phyloP scores from a whole-genome alignment of 1,139 yeast species.

The Arxiozyma slooffiae region DNA sequence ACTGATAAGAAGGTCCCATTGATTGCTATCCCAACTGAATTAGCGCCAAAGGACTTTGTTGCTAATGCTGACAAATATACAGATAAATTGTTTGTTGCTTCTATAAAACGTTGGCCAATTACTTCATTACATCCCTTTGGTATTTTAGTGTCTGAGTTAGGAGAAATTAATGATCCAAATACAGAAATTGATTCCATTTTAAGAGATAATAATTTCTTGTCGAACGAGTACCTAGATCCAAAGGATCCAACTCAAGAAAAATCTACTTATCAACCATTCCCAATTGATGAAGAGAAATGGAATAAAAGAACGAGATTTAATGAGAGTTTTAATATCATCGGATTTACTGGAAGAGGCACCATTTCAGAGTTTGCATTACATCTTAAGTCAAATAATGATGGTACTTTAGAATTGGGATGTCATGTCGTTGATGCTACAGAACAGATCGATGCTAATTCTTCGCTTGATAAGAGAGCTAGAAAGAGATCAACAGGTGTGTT shows the following conservation, averaged over 20 bases:
- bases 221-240: constrained; percentile 70
- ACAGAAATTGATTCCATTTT: constrained; percentile 84
- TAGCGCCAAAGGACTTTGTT: constrained; percentile 91
- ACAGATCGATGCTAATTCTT: constrained; percentile 59
- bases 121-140: constrained; percentile 97
- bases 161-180: constrained; percentile 63
- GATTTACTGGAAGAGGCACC: constrained; percentile 52
- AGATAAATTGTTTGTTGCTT: constrained; percentile 80
- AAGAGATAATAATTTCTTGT: constrained; percentile 84
- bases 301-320: constrained; percentile 47
- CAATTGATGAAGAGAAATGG: constrained; percentile 30
- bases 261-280: constrained; percentile 22
- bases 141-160: constrained; percentile 78
- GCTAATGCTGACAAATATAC: constrained; percentile 81
- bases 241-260: constrained; percentile 31
- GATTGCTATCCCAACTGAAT: constrained; percentile 96
- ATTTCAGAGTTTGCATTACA: constrained; percentile 71
- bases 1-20: constrained; percentile 95
- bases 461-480: constrained; percentile 79
- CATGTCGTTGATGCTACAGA: constrained; percentile 76
- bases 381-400: constrained; percentile 38
- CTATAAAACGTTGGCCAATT: constrained; percentile 97
- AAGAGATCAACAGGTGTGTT: constrained; percentile 85
- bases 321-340: constrained; percentile 46
- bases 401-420: constrained; percentile 51